Evolutionary conservation across 768 basidiomycete genomes (phyloP), one percentile per base, ranked within the genome.

Genomic region (Russula ochroleuca): DNA sequence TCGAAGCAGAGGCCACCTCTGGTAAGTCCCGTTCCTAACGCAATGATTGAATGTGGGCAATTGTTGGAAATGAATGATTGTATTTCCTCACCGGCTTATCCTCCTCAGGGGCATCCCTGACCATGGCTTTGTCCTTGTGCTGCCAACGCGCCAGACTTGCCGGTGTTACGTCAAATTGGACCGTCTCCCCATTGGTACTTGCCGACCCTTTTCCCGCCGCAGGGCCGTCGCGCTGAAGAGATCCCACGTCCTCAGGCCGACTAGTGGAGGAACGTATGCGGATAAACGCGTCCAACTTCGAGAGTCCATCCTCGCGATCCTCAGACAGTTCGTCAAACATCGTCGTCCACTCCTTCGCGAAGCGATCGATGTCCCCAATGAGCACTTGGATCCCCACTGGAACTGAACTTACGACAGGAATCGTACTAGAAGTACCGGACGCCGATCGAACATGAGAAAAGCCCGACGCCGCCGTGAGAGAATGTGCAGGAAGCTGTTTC

Each of bases 261-360:
- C 25, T 14, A n/a, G n/a, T 19, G 10, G 41, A 43, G 10, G 41
- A 43, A 19, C 40, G 43, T 28, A 53, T 54, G 58, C 38, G 53
- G 47, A 40, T 43, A 5, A 37, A n/a, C 2, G 17, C 13, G 11
- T 41, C 37, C 25, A 40, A 25, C 13, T 50, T 35, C 7, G 59
- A 5, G 33, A 25, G 9, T 45, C 14, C 25, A 31, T 28, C 38
- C 31, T 25, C 63, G 28, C 21, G 47, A 28, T 31, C 10, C 11
- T 38, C 17, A 25, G 48, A 56, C 28, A 64, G 15, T 6, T 64
- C 57, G 21, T 66, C 57, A 15, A 64, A 66, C 62, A 66, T 64
- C 14, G 28, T 50, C 25, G 57, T 41, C 65, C 65, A 66, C 14
- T 64, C 65, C 38, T 48, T 50, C 23, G 62, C 57, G 10, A 66